Conservation (phyloP, 2,329 filamentous ascomycete species). For the Metarhizium brunneum region DNA sequence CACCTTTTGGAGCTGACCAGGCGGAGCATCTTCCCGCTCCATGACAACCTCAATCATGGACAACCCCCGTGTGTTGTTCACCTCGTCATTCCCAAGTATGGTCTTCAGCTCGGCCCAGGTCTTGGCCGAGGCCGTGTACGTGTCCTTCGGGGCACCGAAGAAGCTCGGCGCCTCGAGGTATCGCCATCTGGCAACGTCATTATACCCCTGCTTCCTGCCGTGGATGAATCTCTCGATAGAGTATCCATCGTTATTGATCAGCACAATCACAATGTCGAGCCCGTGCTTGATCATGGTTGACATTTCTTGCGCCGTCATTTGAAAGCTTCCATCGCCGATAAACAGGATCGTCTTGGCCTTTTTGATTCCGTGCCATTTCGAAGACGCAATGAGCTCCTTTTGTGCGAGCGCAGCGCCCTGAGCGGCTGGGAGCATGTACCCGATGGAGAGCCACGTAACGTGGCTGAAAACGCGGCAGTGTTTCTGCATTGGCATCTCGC, state of each 20-base stretch:
- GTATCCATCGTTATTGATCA: slow-evolving; percentile 52
- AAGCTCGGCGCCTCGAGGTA: slow-evolving; percentile 38
- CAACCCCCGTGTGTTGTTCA: background rate
- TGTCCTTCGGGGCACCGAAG: slow-evolving; percentile 29
- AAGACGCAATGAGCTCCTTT: slow-evolving; percentile 26
- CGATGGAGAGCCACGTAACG: slow-evolving; percentile 51
- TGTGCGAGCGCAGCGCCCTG: slow-evolving; percentile 47
- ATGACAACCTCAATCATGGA: slow-evolving; percentile 8
- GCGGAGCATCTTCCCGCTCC: slow-evolving; percentile 7
- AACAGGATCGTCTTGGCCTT: slow-evolving; percentile 39
- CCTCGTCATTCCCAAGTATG: background rate
- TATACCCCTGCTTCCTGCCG: slow-evolving; percentile 42
- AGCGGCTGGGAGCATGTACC: slow-evolving; percentile 49
- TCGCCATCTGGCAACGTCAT: slow-evolving; percentile 44
- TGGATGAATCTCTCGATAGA: slow-evolving; percentile 50
- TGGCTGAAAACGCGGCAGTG: slow-evolving; percentile 37
- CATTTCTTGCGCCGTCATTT: slow-evolving; percentile 58
- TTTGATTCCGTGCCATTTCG: slow-evolving; percentile 10
- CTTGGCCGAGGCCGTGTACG: slow-evolving; percentile 5
- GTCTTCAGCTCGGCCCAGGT: slow-evolving; percentile 5
- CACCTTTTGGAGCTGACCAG: slow-evolving; percentile 5
- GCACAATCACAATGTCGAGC: slow-evolving; percentile 38
- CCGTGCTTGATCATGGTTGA: slow-evolving; percentile 50
- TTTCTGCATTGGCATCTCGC: slow-evolving; percentile 38
- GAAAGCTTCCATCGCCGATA: slow-evolving; percentile 55